Evolutionary conservation across 176 grass and related monocot species (phyloP), one percentile per base, ranked within the genome.

Genomic region (Calamus simplicifolius): DNA sequence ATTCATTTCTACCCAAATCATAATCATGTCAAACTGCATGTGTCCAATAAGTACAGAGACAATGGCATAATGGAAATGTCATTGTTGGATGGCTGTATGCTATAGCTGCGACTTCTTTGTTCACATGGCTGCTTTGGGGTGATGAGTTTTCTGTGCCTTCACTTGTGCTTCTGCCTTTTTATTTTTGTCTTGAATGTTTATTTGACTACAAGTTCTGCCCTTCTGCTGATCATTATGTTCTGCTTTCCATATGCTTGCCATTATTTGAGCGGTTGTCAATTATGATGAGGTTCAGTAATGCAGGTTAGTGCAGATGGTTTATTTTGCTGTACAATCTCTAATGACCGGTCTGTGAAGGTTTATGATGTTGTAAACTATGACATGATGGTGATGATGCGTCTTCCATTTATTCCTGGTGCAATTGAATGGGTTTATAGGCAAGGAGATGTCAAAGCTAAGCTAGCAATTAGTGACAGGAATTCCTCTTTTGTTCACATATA

Each of bases 361-460:
- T 98, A 98, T 50, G 93, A 98, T 80, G 93, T 92, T 54, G 84
- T 98, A 19, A 98, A 92, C 76, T 98, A 88, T 78, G 93, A 98
- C 71, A 98, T 98, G 93, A 98, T 83, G 84, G 83, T 98, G 73
- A 98, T 98, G 93, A 92, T 98, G 81, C 81, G 87, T 10, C 81
- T 92, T 57, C 80, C 75, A 28, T 98, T 78, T 83, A 61, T 80
- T 65, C 80, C 93, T 77, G 87, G 93, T 12, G 79, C 87, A 3
- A 62, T 92, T 59, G 87, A 98, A 61, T 98, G 93, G 93, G 93
- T 88, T 61, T 78, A 98, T 56, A 70, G 84, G 50, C 84, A 87
- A 63, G 87, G 93, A 27, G 93, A 85, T 75, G 88, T 98, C 54
- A 98, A 91, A 69, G 72, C 87, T 4, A 98, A 83, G 68, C 84